These are phyloP conservation scores for Astragalus glycyphyllos DNA, from an alignment of 306 rosid species.

Conservation along the genomic window DNA sequence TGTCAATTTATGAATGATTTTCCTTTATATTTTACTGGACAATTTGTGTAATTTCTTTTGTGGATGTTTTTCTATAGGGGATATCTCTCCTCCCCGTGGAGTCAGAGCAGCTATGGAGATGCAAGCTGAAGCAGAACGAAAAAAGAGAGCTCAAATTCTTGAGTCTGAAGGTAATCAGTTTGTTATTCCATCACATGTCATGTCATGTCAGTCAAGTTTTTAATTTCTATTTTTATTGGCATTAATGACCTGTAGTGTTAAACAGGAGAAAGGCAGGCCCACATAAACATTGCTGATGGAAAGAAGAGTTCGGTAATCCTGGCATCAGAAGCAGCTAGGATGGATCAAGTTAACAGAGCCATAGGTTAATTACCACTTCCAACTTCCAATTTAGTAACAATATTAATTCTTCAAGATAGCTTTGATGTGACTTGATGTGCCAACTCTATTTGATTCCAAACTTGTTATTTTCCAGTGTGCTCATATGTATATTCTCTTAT, in stretches of 20 bases:
- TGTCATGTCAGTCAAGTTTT: slow-evolving; percentile 22
- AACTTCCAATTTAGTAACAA: slow-evolving; percentile 13
- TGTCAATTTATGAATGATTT: slow-evolving; percentile 35
- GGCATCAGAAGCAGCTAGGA: slow-evolving; percentile 90
- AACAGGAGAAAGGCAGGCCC: slow-evolving; percentile 93
- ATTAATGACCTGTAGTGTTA: slow-evolving; percentile 41
- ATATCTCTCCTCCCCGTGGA: slow-evolving; percentile 95
- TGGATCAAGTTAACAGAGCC: slow-evolving; percentile 89
- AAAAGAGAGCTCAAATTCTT: slow-evolving; percentile 95
- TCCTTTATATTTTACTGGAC: slow-evolving; percentile 9
- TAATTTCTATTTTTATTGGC: slow-evolving; percentile 36
- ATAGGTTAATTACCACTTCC: slow-evolving; percentile 53
- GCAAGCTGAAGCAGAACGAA: slow-evolving; percentile 99
- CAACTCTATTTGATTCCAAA: slow-evolving; percentile 16
- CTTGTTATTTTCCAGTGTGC: slow-evolving; percentile 4
- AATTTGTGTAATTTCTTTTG: slow-evolving; percentile 22
- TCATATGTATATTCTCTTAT: slow-evolving; percentile 22
- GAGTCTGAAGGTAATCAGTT: slow-evolving; percentile 99
- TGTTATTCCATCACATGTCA: no score
- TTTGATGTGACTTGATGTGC: slow-evolving; percentile 39
- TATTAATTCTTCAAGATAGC: slow-evolving; percentile 30
- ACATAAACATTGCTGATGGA: slow-evolving; percentile 94
- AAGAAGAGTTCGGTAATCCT: slow-evolving; percentile 83
- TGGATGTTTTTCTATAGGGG: slow-evolving; percentile 66
- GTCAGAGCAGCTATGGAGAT: slow-evolving; percentile 97